Conservation (phyloP, 345 rosid species). For the Psidium friedrichsthalianum region DNA sequence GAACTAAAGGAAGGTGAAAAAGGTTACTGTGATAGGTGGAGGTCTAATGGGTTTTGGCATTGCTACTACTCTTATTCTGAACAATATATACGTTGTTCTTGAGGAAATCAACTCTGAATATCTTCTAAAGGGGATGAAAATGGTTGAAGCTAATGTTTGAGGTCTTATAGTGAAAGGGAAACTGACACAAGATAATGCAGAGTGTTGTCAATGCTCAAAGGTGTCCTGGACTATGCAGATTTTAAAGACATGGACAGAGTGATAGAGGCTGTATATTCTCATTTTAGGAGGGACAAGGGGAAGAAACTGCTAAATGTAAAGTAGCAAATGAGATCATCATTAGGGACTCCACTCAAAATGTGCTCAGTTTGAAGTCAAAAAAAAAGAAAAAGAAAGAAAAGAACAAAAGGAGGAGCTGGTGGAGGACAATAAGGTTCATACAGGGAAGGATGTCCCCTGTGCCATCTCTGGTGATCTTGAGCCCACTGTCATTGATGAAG, state of each 20-base stretch:
- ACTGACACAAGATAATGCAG: conserved; percentile 54
- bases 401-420: too few relatives aligned
- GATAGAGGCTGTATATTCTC: too few relatives aligned
- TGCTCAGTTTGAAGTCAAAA: too few relatives aligned
- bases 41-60: conserved; percentile 99
- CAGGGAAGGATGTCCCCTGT: too few relatives aligned
- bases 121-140: conserved; percentile 67
- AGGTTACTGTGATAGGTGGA: conserved; percentile 94
- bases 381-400: too few relatives aligned
- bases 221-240: conserved; percentile 68
- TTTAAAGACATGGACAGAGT: conserved; percentile 91
- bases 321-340: too few relatives aligned
- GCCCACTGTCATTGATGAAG: too few relatives aligned
- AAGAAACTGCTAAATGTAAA: too few relatives aligned
- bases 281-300: too few relatives aligned
- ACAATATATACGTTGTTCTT: conserved; percentile 63
- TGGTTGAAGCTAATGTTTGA: conserved; percentile 65
- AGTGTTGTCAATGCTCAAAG: conserved; percentile 70
- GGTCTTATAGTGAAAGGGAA: conserved; percentile 64
- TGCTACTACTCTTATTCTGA: conserved; percentile 61
- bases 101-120: conserved; percentile 84
- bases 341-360: too few relatives aligned
- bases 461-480: too few relatives aligned
- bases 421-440: too few relatives aligned
- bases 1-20: conserved; percentile 51